Conservation (phyloP, 768 basidiomycete species). For the Boletus subparvulus region DNA sequence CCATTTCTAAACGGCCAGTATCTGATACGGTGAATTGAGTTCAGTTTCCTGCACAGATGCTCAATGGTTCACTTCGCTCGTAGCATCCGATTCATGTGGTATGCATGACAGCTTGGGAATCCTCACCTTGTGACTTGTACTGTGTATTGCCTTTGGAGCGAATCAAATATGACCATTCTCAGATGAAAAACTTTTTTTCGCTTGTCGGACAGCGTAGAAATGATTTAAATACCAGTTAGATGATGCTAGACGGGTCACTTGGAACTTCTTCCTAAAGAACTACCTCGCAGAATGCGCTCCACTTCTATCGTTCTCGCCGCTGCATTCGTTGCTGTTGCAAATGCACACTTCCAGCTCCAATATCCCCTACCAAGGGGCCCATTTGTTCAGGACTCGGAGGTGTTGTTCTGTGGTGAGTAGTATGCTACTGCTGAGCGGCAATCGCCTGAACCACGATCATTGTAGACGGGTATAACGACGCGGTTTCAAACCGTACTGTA, state of each 20-base stretch:
- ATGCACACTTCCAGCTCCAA: constrained; percentile 79
- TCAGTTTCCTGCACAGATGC: neutral
- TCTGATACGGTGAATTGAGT: neutral
- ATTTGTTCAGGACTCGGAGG: constrained; percentile 61
- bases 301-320: constrained; percentile 37
- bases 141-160: too few relatives aligned
- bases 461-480: constrained; percentile 61
- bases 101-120: too few relatives aligned
- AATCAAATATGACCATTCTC: constrained; percentile 23
- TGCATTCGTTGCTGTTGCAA: constrained; percentile 41
- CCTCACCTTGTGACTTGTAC: too few relatives aligned
- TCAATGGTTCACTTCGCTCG: neutral
- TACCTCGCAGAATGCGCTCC: constrained; percentile 33
- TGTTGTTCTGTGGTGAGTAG: constrained; percentile 63
- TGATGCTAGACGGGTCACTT: neutral
- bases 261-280: neutral
- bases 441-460: neutral
- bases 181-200: constrained; percentile 22
- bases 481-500: constrained; percentile 54
- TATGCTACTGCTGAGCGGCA: neutral
- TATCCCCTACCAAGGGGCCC: constrained; percentile 71
- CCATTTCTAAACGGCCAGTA: neutral
- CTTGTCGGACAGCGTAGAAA: neutral
- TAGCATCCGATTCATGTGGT: too few relatives aligned
- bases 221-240: constrained; percentile 7